Base-by-base conservation (phyloP, 352 stramenopile genomes). In the Globisporangium mamillatum region DNA sequence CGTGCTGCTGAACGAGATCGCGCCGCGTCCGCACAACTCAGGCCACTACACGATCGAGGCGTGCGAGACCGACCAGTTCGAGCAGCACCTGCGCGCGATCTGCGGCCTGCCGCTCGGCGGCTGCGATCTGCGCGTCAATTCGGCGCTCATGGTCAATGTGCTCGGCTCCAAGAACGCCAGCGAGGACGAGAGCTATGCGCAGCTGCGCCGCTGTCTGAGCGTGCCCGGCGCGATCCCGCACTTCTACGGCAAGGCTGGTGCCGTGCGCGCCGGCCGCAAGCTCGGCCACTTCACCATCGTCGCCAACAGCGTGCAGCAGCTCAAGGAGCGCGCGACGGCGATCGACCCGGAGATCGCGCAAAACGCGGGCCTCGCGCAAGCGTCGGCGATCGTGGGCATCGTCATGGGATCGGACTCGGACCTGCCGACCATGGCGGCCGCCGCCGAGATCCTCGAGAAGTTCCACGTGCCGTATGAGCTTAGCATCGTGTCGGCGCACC, bases 21-120 rank as follows among this genome's bases (percentile, higher is more conserved):
- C 97, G 6, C 95, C 94, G 10, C 85, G 97, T 3, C 97, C 97
- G 32, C 97, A 99, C 83, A 99, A 99, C 82, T 99, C 97, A n/a
- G 97, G 97, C n/a, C 97, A 99, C 81, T 99, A 99, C 81, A 99
- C 97, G 50, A 98, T 99, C 76, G 97, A 99, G 78, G 97, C 97
- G 18, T 99, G 97, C 72, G 91, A 97, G 48, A 97, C 95, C 5
- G 93, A 96, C 77, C 97, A 99, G 81, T 99, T 99, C 81, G 97
- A 99, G 78, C 98, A 99, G 86, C 97, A 99, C 79, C 69, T 99
- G 64, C 89, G 97, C 63, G 96, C 91, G 16, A 87, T 99, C 36
- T 89, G 92, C 61, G 95, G 90, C 0, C 81, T 99, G 59, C 95
- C 95, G n/a, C 83, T 99, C 9, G 97, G 97, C 41, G 90, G 88